Evolutionary conservation across 2,329 filamentous ascomycete genomes (phyloP).

Genomic region (Teratosphaeria epicoccoides): DNA sequence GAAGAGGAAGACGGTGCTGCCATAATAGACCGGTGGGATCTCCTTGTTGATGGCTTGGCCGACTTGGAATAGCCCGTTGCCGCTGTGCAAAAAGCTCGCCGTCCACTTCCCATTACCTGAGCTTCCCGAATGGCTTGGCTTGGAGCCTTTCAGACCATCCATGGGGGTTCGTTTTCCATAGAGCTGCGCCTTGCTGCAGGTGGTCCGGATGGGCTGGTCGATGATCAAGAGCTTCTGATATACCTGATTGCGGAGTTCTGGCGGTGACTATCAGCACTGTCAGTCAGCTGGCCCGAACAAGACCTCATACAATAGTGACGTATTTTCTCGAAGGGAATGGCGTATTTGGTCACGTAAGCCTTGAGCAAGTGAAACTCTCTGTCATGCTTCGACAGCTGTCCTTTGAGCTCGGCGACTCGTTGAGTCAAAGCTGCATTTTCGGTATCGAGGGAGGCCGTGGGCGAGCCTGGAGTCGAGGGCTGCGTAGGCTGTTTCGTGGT

Average conservation of each 20-base stretch:
- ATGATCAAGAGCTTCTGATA: neutral
- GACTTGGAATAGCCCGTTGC: neutral
- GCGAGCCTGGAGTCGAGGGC: neutral
- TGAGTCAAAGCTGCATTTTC: neutral
- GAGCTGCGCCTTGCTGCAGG: neutral
- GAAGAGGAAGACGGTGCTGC: neutral
- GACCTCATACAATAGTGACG: neutral
- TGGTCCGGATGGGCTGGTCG: neutral
- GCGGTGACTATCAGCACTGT: neutral
- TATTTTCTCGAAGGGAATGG: neutral
- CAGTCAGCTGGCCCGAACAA: neutral
- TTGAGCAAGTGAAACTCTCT: neutral
- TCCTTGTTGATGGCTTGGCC: neutral
- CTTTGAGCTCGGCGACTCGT: neutral
- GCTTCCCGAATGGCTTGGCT: too few relatives aligned
- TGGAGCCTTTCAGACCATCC: too few relatives aligned
- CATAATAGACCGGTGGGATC: neutral
- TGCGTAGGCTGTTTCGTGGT: neutral
- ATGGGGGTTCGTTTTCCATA: too few relatives aligned
- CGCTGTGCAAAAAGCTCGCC: neutral
- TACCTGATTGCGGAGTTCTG: neutral
- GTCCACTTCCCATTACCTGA: too few relatives aligned
- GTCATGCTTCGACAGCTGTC: neutral
- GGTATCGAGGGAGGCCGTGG: neutral
- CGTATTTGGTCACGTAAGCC: neutral